These are phyloP conservation scores for Pichia nanzhaoensis DNA, from an alignment of 805 yeast genomes.

Conservation along the genomic window DNA sequence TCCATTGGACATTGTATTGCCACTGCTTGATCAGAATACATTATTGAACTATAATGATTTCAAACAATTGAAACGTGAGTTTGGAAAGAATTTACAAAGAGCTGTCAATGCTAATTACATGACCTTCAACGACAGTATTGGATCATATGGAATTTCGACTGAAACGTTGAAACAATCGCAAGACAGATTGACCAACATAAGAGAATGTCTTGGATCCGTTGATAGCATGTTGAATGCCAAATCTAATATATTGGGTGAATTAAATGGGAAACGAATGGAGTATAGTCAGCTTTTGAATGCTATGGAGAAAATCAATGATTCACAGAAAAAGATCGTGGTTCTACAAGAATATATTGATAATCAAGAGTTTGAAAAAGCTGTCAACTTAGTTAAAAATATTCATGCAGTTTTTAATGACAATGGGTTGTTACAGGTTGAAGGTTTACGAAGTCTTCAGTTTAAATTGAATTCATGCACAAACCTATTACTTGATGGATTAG, in stretches of 20 bases:
- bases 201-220: conserved; percentile 18
- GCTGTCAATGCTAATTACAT: conserved; percentile 81
- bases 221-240: conserved; percentile 33
- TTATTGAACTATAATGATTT: conserved; percentile 72
- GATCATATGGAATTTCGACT: conserved; percentile 71
- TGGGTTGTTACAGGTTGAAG: conserved; percentile 51
- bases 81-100: conserved; percentile 50
- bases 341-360: conserved; percentile 65
- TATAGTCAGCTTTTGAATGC: conserved; percentile 66
- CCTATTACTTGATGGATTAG: conserved; percentile 57
- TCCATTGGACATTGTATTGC: conserved; percentile 79
- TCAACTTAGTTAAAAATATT: conserved; percentile 33
- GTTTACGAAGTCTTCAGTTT: conserved; percentile 43
- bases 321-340: conserved; percentile 51
- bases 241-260: conserved; percentile 52
- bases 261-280: conserved; percentile 55
- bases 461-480: conserved; percentile 52
- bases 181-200: conserved; percentile 20
- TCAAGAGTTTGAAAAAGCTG: conserved; percentile 52
- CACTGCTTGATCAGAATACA: conserved; percentile 77
- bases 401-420: conserved; percentile 41
- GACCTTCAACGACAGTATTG: conserved; percentile 78
- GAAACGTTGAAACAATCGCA: conserved; percentile 62
- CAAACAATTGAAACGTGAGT: conserved; percentile 46
- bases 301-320: conserved; percentile 56